Evolutionary conservation across 108 stramenopile species (phyloP).

Genomic region (Nannochloropsis oceanica): DNA sequence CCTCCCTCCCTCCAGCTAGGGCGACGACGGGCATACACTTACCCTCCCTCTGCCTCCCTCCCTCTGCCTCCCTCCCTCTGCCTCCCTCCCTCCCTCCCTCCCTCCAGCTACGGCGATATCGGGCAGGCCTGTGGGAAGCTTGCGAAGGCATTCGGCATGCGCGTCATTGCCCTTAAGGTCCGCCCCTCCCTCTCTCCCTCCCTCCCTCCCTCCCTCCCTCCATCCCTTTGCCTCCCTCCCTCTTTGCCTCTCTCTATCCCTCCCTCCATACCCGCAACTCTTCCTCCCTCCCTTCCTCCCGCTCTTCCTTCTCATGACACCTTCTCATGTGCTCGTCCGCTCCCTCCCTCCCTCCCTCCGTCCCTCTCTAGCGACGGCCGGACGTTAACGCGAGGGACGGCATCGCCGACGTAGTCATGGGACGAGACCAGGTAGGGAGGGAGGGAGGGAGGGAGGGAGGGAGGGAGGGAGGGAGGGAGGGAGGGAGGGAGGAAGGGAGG

Average conservation of each 20-base stretch:
- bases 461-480: background rate
- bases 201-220: too few species aligned
- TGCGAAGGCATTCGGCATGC: constrained; percentile 38
- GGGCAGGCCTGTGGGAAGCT: constrained; percentile 24
- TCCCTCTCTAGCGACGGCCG: constrained; percentile 23
- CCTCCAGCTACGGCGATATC: constrained; percentile 33
- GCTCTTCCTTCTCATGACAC: too few species aligned
- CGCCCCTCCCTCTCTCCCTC: too few species aligned
- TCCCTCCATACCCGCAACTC: too few species aligned
- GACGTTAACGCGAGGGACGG: constrained; percentile 23
- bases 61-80: too few species aligned
- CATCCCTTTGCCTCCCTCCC: too few species aligned
- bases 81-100: constrained; percentile 12
- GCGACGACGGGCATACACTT: background rate
- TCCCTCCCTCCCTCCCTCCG: too few species aligned
- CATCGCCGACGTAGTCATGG: constrained; percentile 21
- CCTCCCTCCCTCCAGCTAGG: background rate
- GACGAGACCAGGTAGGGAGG: constrained; percentile 1
- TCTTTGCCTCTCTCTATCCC: too few species aligned
- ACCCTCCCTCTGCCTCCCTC: background rate
- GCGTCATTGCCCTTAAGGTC: constrained; percentile 24
- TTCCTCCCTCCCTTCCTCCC: too few species aligned
- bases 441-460: too few species aligned
- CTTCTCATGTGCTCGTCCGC: too few species aligned
- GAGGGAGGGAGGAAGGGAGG: background rate